These are phyloP conservation scores for Pestalotiopsis sp. DNA, from an alignment of 2,329 filamentous ascomycete species.

Conservation along the genomic window DNA sequence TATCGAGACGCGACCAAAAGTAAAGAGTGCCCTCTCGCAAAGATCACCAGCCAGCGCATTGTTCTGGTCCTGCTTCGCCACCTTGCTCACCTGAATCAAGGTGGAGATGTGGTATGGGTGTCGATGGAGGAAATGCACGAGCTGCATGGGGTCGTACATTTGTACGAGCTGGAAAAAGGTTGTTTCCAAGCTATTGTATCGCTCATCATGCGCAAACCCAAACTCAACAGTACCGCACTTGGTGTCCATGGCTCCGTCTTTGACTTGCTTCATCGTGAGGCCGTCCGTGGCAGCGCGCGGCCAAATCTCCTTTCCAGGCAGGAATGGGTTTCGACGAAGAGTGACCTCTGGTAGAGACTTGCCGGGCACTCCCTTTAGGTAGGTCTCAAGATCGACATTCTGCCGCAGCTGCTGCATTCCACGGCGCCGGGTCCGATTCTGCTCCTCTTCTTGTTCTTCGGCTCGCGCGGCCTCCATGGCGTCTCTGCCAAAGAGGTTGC, in stretches of 20 bases:
- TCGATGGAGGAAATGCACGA: slow-evolving; percentile 74
- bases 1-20: slow-evolving; percentile 85
- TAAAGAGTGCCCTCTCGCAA: slow-evolving; percentile 88
- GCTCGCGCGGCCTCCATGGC: slow-evolving; percentile 57
- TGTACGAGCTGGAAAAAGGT: slow-evolving; percentile 82
- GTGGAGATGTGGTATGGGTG: slow-evolving; percentile 92
- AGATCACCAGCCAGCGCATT: slow-evolving; percentile 84
- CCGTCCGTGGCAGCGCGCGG: slow-evolving; percentile 78
- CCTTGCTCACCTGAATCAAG: slow-evolving; percentile 89
- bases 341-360: slow-evolving; percentile 72
- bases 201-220: slow-evolving; percentile 72
- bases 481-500: slow-evolving; percentile 57
- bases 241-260: slow-evolving; percentile 29
- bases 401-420: slow-evolving; percentile 40
- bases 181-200: slow-evolving; percentile 75
- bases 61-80: slow-evolving; percentile 90
- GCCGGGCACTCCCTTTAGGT: slow-evolving; percentile 56
- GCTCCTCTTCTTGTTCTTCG: slow-evolving; percentile 48
- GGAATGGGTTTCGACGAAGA: slow-evolving; percentile 77
- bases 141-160: slow-evolving; percentile 78
- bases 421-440: slow-evolving; percentile 35
- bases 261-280: slow-evolving; percentile 73
- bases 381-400: slow-evolving; percentile 61
- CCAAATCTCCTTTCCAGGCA: slow-evolving; percentile 88
- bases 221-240: slow-evolving; percentile 68